Evolutionary conservation across 257 asterid species (phyloP).

Genomic region (Striga asiatica): DNA sequence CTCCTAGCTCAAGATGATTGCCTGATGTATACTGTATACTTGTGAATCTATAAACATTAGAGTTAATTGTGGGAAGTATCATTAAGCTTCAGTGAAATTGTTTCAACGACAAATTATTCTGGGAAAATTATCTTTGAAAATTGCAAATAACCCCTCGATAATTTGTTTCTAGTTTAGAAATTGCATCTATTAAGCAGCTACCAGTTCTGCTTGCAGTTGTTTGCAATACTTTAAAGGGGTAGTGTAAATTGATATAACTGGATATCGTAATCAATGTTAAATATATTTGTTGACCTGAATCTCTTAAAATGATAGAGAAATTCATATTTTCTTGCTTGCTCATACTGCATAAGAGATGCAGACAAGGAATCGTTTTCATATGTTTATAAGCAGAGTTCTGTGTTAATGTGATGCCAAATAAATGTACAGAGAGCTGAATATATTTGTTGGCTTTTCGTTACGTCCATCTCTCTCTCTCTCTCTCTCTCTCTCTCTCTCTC

Average conservation of each 20-base stretch:
- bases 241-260: not conserved
- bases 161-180: too few relatives aligned
- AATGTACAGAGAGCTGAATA: not conserved
- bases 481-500: too few relatives aligned
- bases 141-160: too few relatives aligned
- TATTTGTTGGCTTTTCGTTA: not conserved
- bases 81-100: too few relatives aligned
- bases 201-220: too few relatives aligned
- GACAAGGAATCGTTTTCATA: not conserved
- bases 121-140: too few relatives aligned
- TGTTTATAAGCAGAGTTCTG: not conserved
- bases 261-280: too few relatives aligned
- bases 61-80: not conserved
- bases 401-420: not conserved
- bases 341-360: too few relatives aligned
- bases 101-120: too few relatives aligned
- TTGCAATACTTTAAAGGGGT: not conserved
- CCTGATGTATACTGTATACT: not conserved
- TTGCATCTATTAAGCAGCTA: too few relatives aligned
- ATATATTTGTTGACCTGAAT: too few relatives aligned
- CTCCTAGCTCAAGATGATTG: conserved; percentile 7
- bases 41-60: not conserved
- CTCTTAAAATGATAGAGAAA: not conserved
- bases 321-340: not conserved
- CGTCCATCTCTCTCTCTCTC: too few relatives aligned